These are phyloP conservation scores for Claviceps humidiphila DNA, from an alignment of 2,329 filamentous ascomycete genomes.

Conservation along the genomic window DNA sequence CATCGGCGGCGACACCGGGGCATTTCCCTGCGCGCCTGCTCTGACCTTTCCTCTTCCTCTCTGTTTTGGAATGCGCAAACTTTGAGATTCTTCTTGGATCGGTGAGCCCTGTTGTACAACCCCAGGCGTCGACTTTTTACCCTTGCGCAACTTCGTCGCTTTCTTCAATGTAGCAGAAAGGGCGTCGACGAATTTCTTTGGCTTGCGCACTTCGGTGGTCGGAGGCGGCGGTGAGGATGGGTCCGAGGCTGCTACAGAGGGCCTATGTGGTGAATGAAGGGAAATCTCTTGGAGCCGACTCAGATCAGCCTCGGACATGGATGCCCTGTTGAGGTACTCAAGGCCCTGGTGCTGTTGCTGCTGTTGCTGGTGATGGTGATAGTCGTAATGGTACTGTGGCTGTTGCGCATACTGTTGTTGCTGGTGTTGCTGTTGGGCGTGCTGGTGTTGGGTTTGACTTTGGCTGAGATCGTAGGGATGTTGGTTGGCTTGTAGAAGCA, in stretches of 20 bases:
- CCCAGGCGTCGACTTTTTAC: constrained; percentile 12
- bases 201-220: constrained; percentile 17
- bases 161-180: constrained; percentile 28
- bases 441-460: neutral
- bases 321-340: constrained; percentile 18
- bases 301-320: constrained; percentile 36
- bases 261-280: constrained; percentile 24
- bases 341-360: constrained; percentile 7
- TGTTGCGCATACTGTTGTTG: constrained; percentile 2
- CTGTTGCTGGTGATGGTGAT: neutral
- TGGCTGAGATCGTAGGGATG: neutral
- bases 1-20: constrained; percentile 14
- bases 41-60: constrained; percentile 14
- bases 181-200: constrained; percentile 28
- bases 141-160: constrained; percentile 22
- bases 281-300: constrained; percentile 33
- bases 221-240: constrained; percentile 21
- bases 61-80: constrained; percentile 21
- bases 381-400: neutral
- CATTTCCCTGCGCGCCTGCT: constrained; percentile 9
- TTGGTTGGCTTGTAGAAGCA: neutral
- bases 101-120: constrained; percentile 17
- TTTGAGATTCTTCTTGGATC: constrained; percentile 14
- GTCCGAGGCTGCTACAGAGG: constrained; percentile 13
- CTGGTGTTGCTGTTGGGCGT: constrained; percentile 7